Evolutionary conservation across 768 basidiomycete genomes (phyloP), one percentile per base, ranked within the genome.

Genomic region (Pluteus cervinus): DNA sequence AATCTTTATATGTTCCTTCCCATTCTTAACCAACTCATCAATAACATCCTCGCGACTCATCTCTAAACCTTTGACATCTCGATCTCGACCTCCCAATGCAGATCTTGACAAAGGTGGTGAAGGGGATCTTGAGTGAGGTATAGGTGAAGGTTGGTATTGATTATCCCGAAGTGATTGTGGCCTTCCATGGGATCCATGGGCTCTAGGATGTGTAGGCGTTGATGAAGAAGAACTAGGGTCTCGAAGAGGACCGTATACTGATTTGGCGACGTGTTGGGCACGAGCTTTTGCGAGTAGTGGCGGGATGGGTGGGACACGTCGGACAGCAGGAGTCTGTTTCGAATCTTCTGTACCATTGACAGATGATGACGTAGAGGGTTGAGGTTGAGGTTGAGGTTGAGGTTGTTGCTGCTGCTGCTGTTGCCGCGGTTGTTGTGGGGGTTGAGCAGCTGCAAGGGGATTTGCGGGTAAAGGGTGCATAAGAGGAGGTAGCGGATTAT

Each of bases 1-100:
- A 90, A n/a, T 58, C 43, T 67, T 69, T 29, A 87, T 68, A 58
- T 88, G 75, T 11, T 86, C 82, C 44, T 66, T 65, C 33, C 76
- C 79, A 43, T 81, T 88, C 53, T 62, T 62, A 45, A 69, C 68
- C 29, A 90, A 65, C 48, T 63, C 70, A 24, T 68, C 66, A 29
- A 72, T 44, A 5, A 81, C 64, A 23, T 56, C 57, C 25, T 54
- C 57, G 31, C 62, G 57, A 32, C 62, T 55, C 54, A 57, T 61
- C 48, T 62, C 57, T 49, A 54, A 54, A 17, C 53, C 51, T 46
- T 53, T 58, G 18, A 41, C 21, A 16, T 32, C 40, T 6, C 36
- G 16, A 39, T 26, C 24, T 35, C 39, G 16, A 36, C 38, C 21
- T 37, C 23, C 14, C n/a, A 35, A 33, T 17, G 37, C 33, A 26